These are phyloP conservation scores for Acorus gramineus DNA, from an alignment of 106 monocot genomes.

Conservation along the genomic window DNA sequence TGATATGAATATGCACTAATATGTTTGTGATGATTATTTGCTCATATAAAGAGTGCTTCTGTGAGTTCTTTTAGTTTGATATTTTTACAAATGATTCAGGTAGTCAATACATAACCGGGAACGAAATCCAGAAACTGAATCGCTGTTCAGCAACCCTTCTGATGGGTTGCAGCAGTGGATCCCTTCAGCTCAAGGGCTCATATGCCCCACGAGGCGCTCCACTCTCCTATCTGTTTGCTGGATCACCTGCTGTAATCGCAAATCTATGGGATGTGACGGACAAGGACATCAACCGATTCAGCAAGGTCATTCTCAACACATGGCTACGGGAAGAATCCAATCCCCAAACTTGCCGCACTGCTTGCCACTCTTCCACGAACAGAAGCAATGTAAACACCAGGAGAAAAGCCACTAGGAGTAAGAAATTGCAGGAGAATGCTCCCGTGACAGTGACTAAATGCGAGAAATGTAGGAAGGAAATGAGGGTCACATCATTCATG, in stretches of 20 bases:
- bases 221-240: neutral
- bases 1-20: neutral
- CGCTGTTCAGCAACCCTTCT: neutral
- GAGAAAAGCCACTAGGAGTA: neutral
- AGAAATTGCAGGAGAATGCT: neutral
- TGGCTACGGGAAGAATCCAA: neutral
- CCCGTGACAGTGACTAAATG: neutral
- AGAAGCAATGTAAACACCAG: neutral
- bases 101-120: neutral
- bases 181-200: neutral
- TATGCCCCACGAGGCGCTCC: neutral
- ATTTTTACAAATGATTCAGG: neutral
- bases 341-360: neutral
- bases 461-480: neutral
- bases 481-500: neutral
- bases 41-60: too few species aligned
- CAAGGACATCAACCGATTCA: neutral
- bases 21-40: neutral
- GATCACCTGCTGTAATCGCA: neutral
- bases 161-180: slow-evolving; percentile 6
- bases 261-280: neutral
- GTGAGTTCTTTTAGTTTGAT: too few species aligned
- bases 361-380: neutral
- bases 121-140: neutral
- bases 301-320: neutral